A percentile compares a stretch with the other conserved stretches of the same genome.
phyloP scores from a whole-genome alignment of 768 basidiomycete species.

The Suillus lakei region DNA sequence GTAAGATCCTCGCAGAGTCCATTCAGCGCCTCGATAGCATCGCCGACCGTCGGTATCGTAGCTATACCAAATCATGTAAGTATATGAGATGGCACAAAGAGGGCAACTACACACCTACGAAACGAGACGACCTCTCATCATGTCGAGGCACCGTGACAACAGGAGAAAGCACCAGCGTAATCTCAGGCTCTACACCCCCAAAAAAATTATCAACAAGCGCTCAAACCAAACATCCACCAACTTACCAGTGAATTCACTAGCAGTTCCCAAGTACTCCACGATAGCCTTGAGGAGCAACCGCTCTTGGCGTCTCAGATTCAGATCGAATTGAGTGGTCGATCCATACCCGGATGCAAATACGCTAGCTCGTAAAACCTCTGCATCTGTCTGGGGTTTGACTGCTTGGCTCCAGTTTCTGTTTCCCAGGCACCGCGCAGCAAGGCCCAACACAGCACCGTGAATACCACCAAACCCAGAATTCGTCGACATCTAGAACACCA shows the following conservation, averaged over 20 bases:
- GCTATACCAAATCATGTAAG: constrained; percentile 42
- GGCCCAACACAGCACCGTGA: constrained; percentile 75
- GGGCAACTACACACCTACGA: constrained; percentile 51
- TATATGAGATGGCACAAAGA: too few species aligned
- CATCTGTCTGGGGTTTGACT: constrained; percentile 68
- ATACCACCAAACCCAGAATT: constrained; percentile 85
- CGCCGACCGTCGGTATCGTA: constrained; percentile 76
- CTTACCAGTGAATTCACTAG: constrained; percentile 74
- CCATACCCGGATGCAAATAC: constrained; percentile 59
- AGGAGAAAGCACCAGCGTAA: constrained; percentile 73
- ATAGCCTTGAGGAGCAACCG: constrained; percentile 63
- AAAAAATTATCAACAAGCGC: neutral
- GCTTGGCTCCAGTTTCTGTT: constrained; percentile 59
- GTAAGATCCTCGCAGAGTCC: constrained; percentile 65
- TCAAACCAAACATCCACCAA: neutral
- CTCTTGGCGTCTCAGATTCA: constrained; percentile 58
- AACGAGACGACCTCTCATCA: constrained; percentile 61
- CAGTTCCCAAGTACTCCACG: constrained; percentile 68
- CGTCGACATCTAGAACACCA: constrained; percentile 51
- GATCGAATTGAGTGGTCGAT: constrained; percentile 61
- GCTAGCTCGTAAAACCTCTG: constrained; percentile 61
- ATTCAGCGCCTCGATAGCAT: constrained; percentile 70
- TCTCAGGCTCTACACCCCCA: constrained; percentile 61
- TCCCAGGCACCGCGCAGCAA: constrained; percentile 75
- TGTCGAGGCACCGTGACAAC: constrained; percentile 59